Conservation (phyloP, 441 rosid species). For the Geranium incanum region DNA sequence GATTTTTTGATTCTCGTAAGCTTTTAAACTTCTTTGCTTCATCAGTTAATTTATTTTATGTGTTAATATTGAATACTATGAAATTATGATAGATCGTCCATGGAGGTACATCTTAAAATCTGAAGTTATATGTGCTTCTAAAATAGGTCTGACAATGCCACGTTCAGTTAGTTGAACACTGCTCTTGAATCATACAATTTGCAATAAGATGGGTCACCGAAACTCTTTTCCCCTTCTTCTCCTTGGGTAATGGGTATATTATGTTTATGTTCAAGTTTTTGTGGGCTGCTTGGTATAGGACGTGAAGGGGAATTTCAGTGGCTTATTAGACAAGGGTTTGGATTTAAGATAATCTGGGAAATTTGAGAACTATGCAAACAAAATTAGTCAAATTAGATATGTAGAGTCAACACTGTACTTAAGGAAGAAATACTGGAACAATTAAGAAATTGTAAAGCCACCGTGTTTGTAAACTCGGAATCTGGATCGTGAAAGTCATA, state of each 20-base stretch:
- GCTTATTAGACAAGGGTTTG: neutral
- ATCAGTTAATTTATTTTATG: neutral
- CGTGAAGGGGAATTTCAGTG: neutral
- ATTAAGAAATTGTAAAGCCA: neutral
- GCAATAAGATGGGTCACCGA: neutral
- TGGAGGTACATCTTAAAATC: conserved; percentile 3
- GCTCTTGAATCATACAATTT: neutral
- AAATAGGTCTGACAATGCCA: neutral
- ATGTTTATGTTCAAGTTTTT: conserved; percentile 1
- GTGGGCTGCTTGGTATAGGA: conserved; percentile 4
- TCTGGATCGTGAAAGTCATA: neutral
- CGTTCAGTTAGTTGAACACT: neutral
- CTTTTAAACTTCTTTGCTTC: conserved; percentile 16
- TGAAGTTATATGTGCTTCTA: neutral
- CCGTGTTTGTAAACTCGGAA: neutral
- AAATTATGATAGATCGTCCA: neutral
- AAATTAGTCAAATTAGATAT: neutral
- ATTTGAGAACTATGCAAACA: neutral
- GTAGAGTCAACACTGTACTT: neutral
- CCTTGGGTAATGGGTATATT: neutral
- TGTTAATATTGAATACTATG: neutral
- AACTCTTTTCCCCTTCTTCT: conserved; percentile 4
- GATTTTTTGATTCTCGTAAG: conserved; percentile 87
- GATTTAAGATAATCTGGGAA: conserved; percentile 1
- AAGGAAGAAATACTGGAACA: neutral